These are phyloP conservation scores for Rhizopogon vesiculosus DNA, from an alignment of 768 basidiomycete genomes.

Conservation along the genomic window DNA sequence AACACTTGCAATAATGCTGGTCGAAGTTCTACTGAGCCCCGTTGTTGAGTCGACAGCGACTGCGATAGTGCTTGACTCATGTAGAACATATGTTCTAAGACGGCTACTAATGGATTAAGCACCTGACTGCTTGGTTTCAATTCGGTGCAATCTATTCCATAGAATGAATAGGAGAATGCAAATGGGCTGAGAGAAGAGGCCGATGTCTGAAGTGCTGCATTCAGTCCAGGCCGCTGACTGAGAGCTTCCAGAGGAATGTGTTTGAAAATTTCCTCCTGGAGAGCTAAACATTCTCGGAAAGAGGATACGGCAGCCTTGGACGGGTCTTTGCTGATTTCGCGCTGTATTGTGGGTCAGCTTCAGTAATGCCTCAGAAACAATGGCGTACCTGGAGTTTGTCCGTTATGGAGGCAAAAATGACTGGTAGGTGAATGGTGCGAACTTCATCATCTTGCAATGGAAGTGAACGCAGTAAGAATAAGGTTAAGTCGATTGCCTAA, in stretches of 20 bases:
- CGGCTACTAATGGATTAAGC: constrained; percentile 48
- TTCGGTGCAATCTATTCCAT: constrained; percentile 38
- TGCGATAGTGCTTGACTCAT: constrained; percentile 44
- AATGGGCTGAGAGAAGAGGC: constrained; percentile 37
- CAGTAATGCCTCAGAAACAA: neutral
- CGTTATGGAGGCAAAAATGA: constrained; percentile 66
- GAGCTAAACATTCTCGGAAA: constrained; percentile 39
- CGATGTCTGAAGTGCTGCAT: constrained; percentile 28
- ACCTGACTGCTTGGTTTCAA: constrained; percentile 19
- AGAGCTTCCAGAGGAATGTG: constrained; percentile 48
- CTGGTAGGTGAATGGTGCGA: constrained; percentile 71
- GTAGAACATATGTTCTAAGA: constrained; percentile 49
- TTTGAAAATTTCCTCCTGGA: constrained; percentile 49
- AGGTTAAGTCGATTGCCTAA: constrained; percentile 63
- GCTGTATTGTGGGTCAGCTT: constrained; percentile 19
- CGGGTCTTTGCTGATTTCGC: constrained; percentile 32
- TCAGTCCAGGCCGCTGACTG: constrained; percentile 44
- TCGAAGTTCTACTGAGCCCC: constrained; percentile 31
- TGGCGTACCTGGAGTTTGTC: constrained; percentile 57
- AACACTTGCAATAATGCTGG: constrained; percentile 52
- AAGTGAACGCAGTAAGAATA: constrained; percentile 72
- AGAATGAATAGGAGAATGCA: constrained; percentile 58
- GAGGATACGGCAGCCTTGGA: constrained; percentile 29
- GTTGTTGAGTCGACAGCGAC: constrained; percentile 27
- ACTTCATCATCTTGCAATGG: constrained; percentile 85